Percentiles rank a stretch among this genome's conserved stretches.
phyloP scores from a whole-genome alignment of 495 filamentous ascomycete species.

The Oleoguttula mirabilis region DNA sequence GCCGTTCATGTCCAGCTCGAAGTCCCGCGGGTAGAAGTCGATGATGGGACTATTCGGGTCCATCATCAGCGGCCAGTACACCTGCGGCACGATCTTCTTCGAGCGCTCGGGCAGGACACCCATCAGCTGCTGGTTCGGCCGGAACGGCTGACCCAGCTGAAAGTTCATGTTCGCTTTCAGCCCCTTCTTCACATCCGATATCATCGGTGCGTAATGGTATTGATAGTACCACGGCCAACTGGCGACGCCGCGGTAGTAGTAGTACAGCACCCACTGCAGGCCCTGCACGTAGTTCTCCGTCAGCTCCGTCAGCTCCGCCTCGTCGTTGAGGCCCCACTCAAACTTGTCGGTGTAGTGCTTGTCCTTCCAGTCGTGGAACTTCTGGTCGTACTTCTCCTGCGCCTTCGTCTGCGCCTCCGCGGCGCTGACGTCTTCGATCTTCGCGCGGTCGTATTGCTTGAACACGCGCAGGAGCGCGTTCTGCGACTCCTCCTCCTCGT shows the following conservation, averaged over 20 bases:
- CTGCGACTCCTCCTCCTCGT: constrained; percentile 74
- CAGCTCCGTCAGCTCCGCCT: constrained; percentile 68
- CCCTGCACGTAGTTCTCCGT: constrained; percentile 97
- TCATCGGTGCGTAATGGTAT: constrained; percentile 97
- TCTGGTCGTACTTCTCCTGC: constrained; percentile 71
- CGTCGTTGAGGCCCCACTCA: constrained; percentile 73
- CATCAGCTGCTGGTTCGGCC: constrained; percentile 94
- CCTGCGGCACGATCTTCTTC: constrained; percentile 81
- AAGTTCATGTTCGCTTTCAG: constrained; percentile 82
- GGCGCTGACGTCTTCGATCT: constrained; percentile 64
- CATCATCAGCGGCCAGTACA: constrained; percentile 90
- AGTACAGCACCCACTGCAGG: constrained; percentile 94
- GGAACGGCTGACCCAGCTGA: constrained; percentile 83
- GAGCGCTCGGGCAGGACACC: constrained; percentile 93
- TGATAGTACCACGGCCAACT: constrained; percentile 98
- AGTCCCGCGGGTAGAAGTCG: constrained; percentile 96
- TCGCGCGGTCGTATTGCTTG: constrained; percentile 79
- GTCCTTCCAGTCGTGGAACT: constrained; percentile 85
- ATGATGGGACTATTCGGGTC: constrained; percentile 85
- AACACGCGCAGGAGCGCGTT: constrained; percentile 72
- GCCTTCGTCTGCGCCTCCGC: constrained; percentile 66
- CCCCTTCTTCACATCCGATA: constrained; percentile 86
- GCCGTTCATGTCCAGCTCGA: constrained; percentile 97
- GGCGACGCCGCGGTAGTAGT: constrained; percentile 93
- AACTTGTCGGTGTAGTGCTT: constrained; percentile 86